Conservation (phyloP, 2,329 filamentous ascomycete species). For the Colletotrichum sp. region DNA sequence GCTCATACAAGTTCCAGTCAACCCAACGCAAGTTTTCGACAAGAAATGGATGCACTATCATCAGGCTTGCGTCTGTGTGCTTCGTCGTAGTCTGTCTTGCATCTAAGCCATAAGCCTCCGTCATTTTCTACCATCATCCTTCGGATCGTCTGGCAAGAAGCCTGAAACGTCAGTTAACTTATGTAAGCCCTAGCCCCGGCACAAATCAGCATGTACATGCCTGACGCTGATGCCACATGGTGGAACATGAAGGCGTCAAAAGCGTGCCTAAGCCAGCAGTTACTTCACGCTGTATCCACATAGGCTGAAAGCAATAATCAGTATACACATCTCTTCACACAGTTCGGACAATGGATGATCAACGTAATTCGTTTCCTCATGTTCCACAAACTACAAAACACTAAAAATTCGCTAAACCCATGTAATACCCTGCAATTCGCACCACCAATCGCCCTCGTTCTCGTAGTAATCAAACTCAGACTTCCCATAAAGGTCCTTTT, state of each 20-base stretch:
- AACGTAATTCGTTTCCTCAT: background rate
- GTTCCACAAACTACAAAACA: background rate
- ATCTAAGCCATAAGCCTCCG: too few relatives aligned
- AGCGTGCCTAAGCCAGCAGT: background rate
- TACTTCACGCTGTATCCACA: background rate
- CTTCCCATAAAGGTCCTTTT: background rate
- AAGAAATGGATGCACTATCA: background rate
- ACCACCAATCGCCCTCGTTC: background rate
- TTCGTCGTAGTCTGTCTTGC: background rate
- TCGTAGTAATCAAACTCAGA: background rate
- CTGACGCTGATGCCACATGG: background rate
- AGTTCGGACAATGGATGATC: background rate
- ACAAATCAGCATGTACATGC: background rate
- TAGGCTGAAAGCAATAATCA: fast-evolving
- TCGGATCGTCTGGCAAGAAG: too few relatives aligned
- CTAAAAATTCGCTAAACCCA: background rate
- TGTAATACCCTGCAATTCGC: background rate
- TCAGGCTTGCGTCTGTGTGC: too few relatives aligned
- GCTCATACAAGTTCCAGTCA: background rate
- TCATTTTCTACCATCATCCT: background rate
- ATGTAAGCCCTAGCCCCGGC: background rate
- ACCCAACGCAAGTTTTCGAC: fast-evolving
- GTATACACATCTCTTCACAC: background rate
- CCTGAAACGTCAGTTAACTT: fast-evolving
- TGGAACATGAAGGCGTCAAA: background rate